Conservation (phyloP, 2,329 filamentous ascomycete genomes). For the Neurospora sp. region DNA sequence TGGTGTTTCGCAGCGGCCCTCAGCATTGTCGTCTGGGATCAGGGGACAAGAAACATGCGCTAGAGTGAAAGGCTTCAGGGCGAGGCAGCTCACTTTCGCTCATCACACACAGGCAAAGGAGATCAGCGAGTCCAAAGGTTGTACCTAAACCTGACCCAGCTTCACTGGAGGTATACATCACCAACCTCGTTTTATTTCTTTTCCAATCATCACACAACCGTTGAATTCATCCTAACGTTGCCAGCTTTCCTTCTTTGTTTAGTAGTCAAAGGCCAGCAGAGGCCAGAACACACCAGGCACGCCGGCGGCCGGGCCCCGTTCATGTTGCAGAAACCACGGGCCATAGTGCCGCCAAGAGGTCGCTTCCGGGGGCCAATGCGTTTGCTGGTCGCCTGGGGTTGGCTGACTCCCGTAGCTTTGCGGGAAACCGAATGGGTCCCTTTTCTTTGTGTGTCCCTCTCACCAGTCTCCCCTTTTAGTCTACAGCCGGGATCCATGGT, state of each 20-base stretch:
- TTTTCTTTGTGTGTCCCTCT: neutral
- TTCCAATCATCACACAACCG: neutral
- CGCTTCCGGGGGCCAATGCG: neutral
- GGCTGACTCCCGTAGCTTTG: neutral
- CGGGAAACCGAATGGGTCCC: neutral
- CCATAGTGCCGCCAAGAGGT: neutral
- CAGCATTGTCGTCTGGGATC: constrained; percentile 5
- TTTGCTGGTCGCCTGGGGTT: neutral
- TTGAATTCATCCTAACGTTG: neutral
- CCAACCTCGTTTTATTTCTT: neutral
- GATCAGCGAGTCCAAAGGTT: neutral
- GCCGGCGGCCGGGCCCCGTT: neutral
- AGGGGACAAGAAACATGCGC: constrained; percentile 3
- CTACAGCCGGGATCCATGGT: neutral
- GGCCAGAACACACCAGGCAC: neutral
- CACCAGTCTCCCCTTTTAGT: neutral
- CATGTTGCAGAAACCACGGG: neutral
- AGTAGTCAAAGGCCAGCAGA: neutral
- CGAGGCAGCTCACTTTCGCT: neutral
- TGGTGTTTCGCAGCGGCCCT: constrained; percentile 9
- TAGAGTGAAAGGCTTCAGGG: neutral
- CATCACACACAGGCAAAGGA: neutral
- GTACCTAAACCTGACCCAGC: neutral
- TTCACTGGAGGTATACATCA: neutral
- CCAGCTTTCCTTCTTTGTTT: neutral